These are phyloP conservation scores for Gardenia jasminoides DNA, from an alignment of 257 asterid species.

Conservation along the genomic window DNA sequence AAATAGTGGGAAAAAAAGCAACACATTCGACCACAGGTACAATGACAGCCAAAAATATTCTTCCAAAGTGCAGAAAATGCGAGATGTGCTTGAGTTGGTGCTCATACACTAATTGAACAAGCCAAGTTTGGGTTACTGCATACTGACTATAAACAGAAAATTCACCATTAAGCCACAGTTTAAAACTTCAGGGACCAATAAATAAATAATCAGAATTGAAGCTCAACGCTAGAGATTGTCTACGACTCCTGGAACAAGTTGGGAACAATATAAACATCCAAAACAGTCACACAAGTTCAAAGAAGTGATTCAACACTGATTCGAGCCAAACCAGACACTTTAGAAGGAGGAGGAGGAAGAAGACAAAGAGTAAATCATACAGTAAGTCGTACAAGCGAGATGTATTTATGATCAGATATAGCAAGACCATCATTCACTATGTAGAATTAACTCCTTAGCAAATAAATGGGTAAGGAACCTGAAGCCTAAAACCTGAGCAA, in stretches of 20 bases:
- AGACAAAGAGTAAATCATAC: neutral
- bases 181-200: too few relatives aligned
- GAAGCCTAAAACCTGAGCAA: constrained; percentile 9
- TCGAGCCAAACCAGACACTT: neutral
- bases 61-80: neutral
- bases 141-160: neutral
- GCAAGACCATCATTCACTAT: neutral
- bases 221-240: neutral
- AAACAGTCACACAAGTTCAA: neutral
- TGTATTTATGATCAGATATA: neutral
- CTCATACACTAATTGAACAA: neutral
- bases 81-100: neutral
- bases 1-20: neutral
- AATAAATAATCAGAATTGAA: neutral
- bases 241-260: neutral
- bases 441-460: neutral
- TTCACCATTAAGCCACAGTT: neutral
- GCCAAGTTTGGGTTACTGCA: neutral
- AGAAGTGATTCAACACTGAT: neutral
- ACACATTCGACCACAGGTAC: neutral
- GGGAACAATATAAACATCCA: neutral
- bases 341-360: neutral
- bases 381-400: neutral
- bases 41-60: neutral
- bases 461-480: neutral